Conservation (phyloP, 441 rosid genomes). For the Bruguiera hainesii region DNA sequence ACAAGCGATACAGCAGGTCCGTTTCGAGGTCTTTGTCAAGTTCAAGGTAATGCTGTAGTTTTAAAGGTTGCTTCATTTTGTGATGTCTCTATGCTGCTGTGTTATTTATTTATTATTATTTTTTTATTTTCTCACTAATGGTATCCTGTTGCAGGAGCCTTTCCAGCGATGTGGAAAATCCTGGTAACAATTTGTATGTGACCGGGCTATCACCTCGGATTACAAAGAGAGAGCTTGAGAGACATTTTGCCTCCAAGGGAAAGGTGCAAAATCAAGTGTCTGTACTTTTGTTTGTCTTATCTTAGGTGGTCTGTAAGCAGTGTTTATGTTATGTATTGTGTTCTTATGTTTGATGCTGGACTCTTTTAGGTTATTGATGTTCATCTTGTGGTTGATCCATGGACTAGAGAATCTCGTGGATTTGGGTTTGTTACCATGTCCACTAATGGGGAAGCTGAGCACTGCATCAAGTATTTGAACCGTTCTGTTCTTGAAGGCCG, state of each 20-base stretch:
- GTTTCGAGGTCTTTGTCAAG: constrained; percentile 47
- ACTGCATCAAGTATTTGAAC: constrained; percentile 70
- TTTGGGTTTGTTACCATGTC: constrained; percentile 90
- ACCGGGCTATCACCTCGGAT: constrained; percentile 79
- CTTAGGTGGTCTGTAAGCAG: not conserved
- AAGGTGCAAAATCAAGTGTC: constrained; percentile 35
- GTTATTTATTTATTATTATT: no score
- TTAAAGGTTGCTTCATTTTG: not conserved
- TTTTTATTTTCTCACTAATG: not conserved
- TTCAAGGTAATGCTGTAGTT: constrained; percentile 35
- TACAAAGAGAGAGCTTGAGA: constrained; percentile 71
- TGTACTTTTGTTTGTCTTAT: not conserved
- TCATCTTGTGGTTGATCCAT: constrained; percentile 85
- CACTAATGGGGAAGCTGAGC: constrained; percentile 55
- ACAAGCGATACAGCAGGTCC: constrained; percentile 48
- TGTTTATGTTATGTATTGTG: not conserved
- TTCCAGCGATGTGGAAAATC: constrained; percentile 69
- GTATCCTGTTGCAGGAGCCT: constrained; percentile 43
- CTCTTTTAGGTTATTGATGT: constrained; percentile 70
- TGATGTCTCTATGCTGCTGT: not conserved
- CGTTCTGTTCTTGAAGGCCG: constrained; percentile 80
- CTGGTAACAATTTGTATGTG: constrained; percentile 90
- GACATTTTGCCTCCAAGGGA: constrained; percentile 74
- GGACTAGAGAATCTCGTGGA: constrained; percentile 93
- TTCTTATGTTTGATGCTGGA: not conserved